phyloP scores from a whole-genome alignment of 2,329 filamentous ascomycete genomes.

The Colletotrichum musae region DNA sequence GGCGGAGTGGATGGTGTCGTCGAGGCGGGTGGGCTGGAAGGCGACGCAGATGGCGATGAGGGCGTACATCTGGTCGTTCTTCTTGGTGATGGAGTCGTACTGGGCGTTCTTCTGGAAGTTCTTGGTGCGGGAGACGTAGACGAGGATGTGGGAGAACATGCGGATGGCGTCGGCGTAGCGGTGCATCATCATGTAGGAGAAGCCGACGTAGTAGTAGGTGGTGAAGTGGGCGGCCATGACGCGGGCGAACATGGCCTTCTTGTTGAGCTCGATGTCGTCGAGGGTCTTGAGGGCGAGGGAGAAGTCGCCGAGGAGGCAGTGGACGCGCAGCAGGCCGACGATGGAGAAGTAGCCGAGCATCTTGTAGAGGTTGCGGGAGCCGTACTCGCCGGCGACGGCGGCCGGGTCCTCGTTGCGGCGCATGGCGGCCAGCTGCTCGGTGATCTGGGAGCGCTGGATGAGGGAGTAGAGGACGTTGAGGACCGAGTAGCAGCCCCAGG shows the following conservation, averaged over 20 bases:
- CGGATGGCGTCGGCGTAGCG: slow-evolving; percentile 99
- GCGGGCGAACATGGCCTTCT: slow-evolving; percentile 99
- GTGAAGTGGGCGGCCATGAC: slow-evolving; percentile 99
- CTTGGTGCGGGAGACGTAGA: slow-evolving; percentile 99
- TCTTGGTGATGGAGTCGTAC: slow-evolving; percentile 99
- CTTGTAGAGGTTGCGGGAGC: slow-evolving; percentile 92
- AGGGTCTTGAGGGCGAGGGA: slow-evolving; percentile 98
- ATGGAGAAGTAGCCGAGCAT: slow-evolving; percentile 99
- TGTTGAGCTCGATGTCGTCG: slow-evolving; percentile 99
- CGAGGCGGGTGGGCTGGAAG: slow-evolving; percentile 95
- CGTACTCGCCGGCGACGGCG: slow-evolving; percentile 94
- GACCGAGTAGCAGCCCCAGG: slow-evolving; percentile 99
- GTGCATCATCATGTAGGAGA: slow-evolving; percentile 99
- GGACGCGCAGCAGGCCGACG: slow-evolving; percentile 94
- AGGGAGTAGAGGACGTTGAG: slow-evolving; percentile 99
- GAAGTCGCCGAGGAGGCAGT: slow-evolving; percentile 97
- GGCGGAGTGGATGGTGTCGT: slow-evolving; percentile 98
- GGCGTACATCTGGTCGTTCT: slow-evolving; percentile 99
- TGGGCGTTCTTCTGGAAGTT: slow-evolving; percentile 99
- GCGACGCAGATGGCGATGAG: slow-evolving; percentile 99
- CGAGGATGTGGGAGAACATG: slow-evolving; percentile 99
- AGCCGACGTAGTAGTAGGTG: slow-evolving; percentile 99
- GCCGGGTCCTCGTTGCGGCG: slow-evolving; percentile 93
- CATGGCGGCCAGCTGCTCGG: slow-evolving; percentile 94
- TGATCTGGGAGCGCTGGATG: slow-evolving; percentile 98